Base-by-base conservation (phyloP, 1,139 yeast genomes). In the Pneumocystis carinii region DNA sequence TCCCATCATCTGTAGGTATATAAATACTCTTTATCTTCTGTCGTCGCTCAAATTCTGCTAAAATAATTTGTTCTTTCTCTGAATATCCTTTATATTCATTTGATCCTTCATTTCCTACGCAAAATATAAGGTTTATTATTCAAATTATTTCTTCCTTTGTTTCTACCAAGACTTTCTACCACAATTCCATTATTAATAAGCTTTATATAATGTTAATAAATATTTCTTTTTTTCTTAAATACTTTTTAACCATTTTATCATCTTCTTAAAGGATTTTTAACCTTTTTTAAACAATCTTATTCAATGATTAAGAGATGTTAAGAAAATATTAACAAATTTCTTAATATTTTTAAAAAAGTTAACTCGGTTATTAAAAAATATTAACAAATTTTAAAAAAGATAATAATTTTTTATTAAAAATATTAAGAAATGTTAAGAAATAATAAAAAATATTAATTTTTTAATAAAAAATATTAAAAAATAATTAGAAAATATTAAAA, bases 1-100 rank as follows among this genome's bases (percentile, higher is more conserved):
- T 84, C 1, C 74, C 81, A 69, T 87, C 94, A 61, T 78, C 75
- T 0, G 89, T 83, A 1, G 94, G 92, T 0, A 83, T 79, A 17
- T 74, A 68, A 55, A 69, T 57, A 39, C 15, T 57, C 27, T 57
- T 57, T 57, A 39, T 57, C 14, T 19, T 37, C 42, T 37, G 42
- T 57, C 59, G 3, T 1, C 42, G 37, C 14, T 37, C 41, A 57
- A 57, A 39, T 24, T 37, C 59, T 8, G 59, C 59, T 7, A 39
- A 24, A 24, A 48, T 48, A 24, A 48, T 48, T 24, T 24, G 55
- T 14, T 48, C 55, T 48, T 48, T 48, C 12, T 48, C 55, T 24
- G 55, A 48, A 24, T 24, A 48, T 2, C n/a, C 4, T 2, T 48
- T 48, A 24, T 24, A 48, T 24, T 48, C 2, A 24, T 48, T 24